Evolutionary conservation across 768 basidiomycete species (phyloP), one percentile per base, ranked within the genome.

Genomic region (Agaricus blazei): DNA sequence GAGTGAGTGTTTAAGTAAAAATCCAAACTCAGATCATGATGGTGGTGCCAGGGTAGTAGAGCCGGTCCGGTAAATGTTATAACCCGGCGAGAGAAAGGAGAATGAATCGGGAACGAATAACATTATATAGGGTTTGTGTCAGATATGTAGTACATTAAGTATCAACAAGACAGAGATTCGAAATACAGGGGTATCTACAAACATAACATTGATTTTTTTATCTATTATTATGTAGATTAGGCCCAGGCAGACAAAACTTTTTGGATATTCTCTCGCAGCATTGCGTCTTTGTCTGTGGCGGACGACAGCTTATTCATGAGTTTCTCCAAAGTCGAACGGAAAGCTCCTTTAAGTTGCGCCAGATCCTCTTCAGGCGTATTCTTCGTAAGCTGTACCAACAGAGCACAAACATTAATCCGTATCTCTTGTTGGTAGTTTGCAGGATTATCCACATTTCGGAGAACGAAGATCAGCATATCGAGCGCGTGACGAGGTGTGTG

Each of bases 371-470:
- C 77, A 8, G 78, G 66, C 3, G 74, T 70, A 62, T 83, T 75
- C 60, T 78, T 78, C 34, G 78, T 78, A 19, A 90, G 64, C 59
- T 89, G 85, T 40, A 80, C 74, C 27, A 93, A 69, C 57, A 93
- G 76, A 6, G 85, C 80, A 65, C 89, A 91, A 15, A 83, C 79
- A 62, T 93, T 93, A 27, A 81, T 74, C 46, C 89, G 81, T 55
- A 93, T 81, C 71, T 93, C 91, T 19, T 81, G 70, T n/a, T 86
- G 86, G 63, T 84, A 85, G 58, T 80, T 72, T 57, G 72, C 72
- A 0, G 79, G 74, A 59, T 79, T 77, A 60, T 82, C 75, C 57
- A 75, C 68, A 59, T 85, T 85, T 46, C 75, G 76, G 58, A 94
- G 70, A 50, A 85, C 81, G 42, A 73, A 74, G 45, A 82, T 69